phyloP scores from a whole-genome alignment of 2,329 filamentous ascomycete species.

The Coccinonectria pachysandricola region DNA sequence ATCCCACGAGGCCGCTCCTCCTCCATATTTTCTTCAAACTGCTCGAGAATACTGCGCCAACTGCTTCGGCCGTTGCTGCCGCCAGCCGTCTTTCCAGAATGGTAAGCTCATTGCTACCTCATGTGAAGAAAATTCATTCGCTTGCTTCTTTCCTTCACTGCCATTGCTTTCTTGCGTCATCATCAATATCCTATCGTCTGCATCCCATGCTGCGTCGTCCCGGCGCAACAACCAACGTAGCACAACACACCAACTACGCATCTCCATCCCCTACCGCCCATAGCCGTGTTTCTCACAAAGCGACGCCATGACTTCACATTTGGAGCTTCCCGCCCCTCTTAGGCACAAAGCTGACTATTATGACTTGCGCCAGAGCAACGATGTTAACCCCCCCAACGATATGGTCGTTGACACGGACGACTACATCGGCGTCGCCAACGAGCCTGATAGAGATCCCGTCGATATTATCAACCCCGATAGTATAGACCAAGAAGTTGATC shows the following conservation, averaged over 20 bases:
- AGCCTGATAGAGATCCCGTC: constrained; percentile 40
- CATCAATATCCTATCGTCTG: neutral
- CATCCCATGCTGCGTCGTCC: no score
- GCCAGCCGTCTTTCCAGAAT: no score
- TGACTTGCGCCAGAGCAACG: constrained; percentile 33
- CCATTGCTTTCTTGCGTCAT: neutral
- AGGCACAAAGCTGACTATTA: constrained; percentile 16
- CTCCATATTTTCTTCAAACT: constrained; percentile 1
- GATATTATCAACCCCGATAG: constrained; percentile 45
- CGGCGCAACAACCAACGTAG: no score
- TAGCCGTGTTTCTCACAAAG: constrained; percentile 12
- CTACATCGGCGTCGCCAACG: constrained; percentile 39
- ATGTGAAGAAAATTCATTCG: no score
- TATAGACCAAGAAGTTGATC: constrained; percentile 37
- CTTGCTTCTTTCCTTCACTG: neutral
- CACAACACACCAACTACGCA: no score
- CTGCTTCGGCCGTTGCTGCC: no score
- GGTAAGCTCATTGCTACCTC: constrained; percentile 1
- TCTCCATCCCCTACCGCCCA: constrained; percentile 6
- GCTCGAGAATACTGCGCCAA: no score
- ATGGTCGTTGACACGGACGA: constrained; percentile 47
- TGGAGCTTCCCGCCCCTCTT: constrained; percentile 10
- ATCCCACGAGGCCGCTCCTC: no score
- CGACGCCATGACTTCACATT: constrained; percentile 12
- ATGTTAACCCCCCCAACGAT: constrained; percentile 45